Conservation (phyloP, 352 stramenopile species). For the Globisporangium paddicum region DNA sequence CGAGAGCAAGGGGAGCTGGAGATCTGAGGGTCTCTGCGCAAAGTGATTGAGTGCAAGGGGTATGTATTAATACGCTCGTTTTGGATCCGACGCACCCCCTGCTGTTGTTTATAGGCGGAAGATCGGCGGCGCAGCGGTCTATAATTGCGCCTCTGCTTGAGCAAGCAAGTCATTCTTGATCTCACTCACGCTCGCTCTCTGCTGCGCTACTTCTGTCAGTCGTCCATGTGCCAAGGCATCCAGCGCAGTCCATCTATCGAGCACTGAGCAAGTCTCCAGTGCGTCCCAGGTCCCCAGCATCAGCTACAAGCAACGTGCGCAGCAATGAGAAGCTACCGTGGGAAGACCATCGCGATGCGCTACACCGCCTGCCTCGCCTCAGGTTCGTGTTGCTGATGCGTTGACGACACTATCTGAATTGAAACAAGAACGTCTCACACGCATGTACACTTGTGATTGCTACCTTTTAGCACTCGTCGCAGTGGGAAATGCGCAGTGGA, state of each 20-base stretch:
- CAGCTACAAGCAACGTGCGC: neutral
- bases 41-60: neutral
- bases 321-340: neutral
- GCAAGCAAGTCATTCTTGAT: neutral
- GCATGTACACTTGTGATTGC: neutral
- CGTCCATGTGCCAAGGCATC: neutral
- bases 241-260: neutral
- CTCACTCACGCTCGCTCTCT: neutral
- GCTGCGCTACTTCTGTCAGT: neutral
- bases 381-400: neutral
- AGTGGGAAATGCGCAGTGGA: constrained; percentile 35
- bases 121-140: neutral
- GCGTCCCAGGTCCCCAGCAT: too few species aligned
- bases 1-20: neutral
- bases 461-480: neutral
- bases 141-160: neutral
- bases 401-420: neutral
- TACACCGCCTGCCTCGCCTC: neutral
- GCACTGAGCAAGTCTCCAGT: constrained; percentile 1
- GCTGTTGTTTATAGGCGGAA: neutral
- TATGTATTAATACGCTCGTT: constrained; percentile 1
- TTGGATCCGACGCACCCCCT: neutral
- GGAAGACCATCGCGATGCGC: neutral
- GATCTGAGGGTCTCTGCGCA: neutral
- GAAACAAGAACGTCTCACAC: neutral